Conservation (phyloP, 345 rosid genomes). For the Bretschneidera sinensis region DNA sequence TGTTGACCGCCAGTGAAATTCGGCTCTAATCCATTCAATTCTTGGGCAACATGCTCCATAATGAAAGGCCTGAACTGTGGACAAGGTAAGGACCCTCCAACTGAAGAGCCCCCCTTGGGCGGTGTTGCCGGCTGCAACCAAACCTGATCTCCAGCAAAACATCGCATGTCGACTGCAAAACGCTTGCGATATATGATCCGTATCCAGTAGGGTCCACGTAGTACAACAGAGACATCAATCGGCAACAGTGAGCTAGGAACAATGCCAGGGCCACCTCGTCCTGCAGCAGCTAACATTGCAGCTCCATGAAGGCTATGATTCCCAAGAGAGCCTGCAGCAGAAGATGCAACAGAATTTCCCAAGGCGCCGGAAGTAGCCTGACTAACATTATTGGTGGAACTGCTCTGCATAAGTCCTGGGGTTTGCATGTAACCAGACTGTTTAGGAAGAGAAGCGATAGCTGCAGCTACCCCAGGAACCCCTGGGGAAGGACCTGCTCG, state of each 20-base stretch:
- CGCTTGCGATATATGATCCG: conserved; percentile 88
- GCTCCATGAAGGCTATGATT: conserved; percentile 59
- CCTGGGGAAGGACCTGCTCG: conserved; percentile 78
- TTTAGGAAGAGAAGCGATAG: conserved; percentile 51
- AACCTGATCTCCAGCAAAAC: conserved; percentile 99
- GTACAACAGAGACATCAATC: conserved; percentile 95
- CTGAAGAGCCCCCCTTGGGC: conserved; percentile 81
- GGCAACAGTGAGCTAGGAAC: conserved; percentile 97
- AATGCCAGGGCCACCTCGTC: conserved; percentile 94
- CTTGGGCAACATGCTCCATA: conserved; percentile 99
- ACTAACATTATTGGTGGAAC: conserved; percentile 39
- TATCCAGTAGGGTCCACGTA: conserved; percentile 99
- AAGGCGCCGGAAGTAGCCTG: conserved; percentile 42
- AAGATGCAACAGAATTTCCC: conserved; percentile 44
- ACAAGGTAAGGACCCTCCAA: conserved; percentile 97
- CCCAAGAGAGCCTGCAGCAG: conserved; percentile 51
- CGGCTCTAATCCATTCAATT: conserved; percentile 84
- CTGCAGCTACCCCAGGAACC: conserved; percentile 44
- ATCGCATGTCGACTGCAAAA: conserved; percentile 98
- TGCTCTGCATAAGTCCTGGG: conserved; percentile 51
- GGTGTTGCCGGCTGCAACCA: conserved; percentile 99
- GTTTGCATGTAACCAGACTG: conserved; percentile 53
- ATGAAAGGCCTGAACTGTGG: conserved; percentile 99
- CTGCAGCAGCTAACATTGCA: conserved; percentile 78
- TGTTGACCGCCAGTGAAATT: conserved; percentile 65